A percentile compares a stretch with the other conserved stretches of the same genome.
phyloP scores from a whole-genome alignment of 2,329 filamentous ascomycete species.

The Dactylellina sp. region DNA sequence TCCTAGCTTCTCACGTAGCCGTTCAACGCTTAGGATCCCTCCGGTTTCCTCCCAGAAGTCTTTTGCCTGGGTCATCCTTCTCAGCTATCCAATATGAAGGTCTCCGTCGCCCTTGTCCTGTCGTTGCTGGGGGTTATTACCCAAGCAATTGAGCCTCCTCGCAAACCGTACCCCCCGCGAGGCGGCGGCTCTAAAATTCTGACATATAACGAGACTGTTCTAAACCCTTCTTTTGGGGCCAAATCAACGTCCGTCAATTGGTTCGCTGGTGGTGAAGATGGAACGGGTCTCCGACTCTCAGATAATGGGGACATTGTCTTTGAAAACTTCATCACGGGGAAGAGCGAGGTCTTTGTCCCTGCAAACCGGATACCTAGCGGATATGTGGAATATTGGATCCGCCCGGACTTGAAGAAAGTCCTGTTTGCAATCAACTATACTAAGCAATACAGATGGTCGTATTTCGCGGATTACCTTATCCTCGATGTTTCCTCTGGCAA shows the following conservation, averaged over 20 bases:
- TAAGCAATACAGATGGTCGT: constrained; percentile 76
- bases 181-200: constrained; percentile 71
- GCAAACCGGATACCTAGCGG: constrained; percentile 69
- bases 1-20: constrained; percentile 93
- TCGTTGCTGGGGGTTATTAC: constrained; percentile 47
- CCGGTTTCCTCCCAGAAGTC: constrained; percentile 8
- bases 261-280: constrained; percentile 72
- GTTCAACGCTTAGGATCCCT: constrained; percentile 70
- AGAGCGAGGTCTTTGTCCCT: constrained; percentile 70
- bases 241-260: constrained; percentile 69
- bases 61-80: constrained; percentile 78
- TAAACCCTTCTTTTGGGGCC: constrained; percentile 66
- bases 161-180: constrained; percentile 69
- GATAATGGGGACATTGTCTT: constrained; percentile 66
- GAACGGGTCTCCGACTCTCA: constrained; percentile 68
- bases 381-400: constrained; percentile 72
- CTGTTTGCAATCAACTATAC: constrained; percentile 75
- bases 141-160: constrained; percentile 67
- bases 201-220: constrained; percentile 72
- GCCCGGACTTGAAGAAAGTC: constrained; percentile 70
- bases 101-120: constrained; percentile 43
- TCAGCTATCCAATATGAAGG: constrained; percentile 41
- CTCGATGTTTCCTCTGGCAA: constrained; percentile 72
- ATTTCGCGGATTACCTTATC: constrained; percentile 75
- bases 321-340: constrained; percentile 72